These are phyloP conservation scores for Fusarium sp. DNA, from an alignment of 2,329 filamentous ascomycete species.

Conservation along the genomic window DNA sequence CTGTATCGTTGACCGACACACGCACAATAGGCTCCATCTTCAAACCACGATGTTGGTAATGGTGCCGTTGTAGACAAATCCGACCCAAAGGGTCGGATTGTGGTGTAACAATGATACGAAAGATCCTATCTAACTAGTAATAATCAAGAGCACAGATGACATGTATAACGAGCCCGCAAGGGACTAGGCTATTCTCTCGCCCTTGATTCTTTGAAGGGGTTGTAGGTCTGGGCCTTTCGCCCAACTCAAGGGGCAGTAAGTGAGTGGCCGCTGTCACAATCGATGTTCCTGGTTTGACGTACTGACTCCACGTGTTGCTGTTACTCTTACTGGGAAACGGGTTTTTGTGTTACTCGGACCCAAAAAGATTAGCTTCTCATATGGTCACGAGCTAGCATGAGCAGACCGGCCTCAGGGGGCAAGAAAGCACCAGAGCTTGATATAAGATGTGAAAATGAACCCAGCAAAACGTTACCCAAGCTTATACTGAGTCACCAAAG, in stretches of 20 bases:
- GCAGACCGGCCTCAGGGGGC: background rate
- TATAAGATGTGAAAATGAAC: background rate
- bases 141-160: background rate
- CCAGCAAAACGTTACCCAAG: background rate
- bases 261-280: background rate
- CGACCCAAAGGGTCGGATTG: background rate
- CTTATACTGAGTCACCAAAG: background rate
- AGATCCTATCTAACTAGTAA: background rate
- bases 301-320: background rate
- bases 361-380: background rate
- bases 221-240: conserved; percentile 11
- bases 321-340: background rate
- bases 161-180: background rate
- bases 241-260: background rate
- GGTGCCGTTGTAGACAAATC: background rate
- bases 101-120: background rate
- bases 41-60: background rate
- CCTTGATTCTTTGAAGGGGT: background rate
- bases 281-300: conserved; percentile 1
- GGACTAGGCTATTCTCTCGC: conserved; percentile 1
- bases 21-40: conserved; percentile 3
- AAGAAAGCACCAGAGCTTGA: background rate
- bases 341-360: background rate
- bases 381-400: background rate
- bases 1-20: background rate